phyloP scores from a whole-genome alignment of 257 asterid species.

The Verbena officinalis region DNA sequence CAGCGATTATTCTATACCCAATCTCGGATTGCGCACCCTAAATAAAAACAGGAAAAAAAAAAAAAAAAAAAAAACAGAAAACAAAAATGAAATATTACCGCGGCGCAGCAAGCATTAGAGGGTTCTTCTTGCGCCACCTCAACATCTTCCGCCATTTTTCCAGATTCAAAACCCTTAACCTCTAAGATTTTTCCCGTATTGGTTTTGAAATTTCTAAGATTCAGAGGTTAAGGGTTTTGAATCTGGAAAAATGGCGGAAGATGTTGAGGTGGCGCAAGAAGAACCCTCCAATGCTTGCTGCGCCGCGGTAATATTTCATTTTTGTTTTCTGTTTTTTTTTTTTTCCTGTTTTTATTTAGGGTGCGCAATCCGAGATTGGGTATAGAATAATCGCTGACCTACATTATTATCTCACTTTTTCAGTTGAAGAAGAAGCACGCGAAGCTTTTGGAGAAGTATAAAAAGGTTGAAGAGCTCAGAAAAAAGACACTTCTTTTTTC shows the following conservation, averaged over 20 bases:
- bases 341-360: not conserved
- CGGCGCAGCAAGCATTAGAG: slow-evolving; percentile 61
- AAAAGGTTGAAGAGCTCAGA: slow-evolving; percentile 45
- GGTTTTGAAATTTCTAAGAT: no score
- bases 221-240: slow-evolving; percentile 22
- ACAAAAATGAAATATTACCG: slow-evolving; percentile 38
- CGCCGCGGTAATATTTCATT: slow-evolving; percentile 56
- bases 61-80: not conserved
- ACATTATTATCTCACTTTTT: not conserved
- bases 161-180: slow-evolving; percentile 21
- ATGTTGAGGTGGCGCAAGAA: slow-evolving; percentile 44
- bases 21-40: not conserved
- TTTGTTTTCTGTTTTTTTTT: not conserved
- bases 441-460: slow-evolving; percentile 52
- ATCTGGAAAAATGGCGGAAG: slow-evolving; percentile 53
- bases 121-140: slow-evolving; percentile 44
- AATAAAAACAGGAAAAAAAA: not conserved
- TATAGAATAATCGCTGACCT: not conserved
- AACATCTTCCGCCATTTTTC: slow-evolving; percentile 58
- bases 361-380: not conserved
- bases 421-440: slow-evolving; percentile 63
- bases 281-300: slow-evolving; percentile 66
- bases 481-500: no score
- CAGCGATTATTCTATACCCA: not conserved
- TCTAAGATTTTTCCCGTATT: no score